Evolutionary conservation across 176 grass and related monocot species (phyloP), one percentile per base, ranked within the genome.

Genomic region (Alopecurus myosuroides): DNA sequence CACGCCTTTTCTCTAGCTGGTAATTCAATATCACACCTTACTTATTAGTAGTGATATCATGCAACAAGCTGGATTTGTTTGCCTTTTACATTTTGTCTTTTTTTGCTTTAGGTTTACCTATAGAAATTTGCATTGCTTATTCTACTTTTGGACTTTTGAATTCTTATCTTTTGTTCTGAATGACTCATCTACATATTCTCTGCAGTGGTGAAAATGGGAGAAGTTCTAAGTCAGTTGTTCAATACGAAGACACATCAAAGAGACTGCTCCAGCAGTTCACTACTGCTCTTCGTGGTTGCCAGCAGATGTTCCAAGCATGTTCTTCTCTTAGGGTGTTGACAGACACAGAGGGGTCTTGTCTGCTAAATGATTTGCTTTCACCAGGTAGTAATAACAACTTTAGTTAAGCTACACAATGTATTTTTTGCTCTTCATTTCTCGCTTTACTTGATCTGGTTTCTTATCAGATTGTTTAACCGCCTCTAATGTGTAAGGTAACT

Each of bases 191-290:
- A 56, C 52, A 73, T 71, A 44, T 86, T 89, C 42, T 78, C 44
- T 65, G 55, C 66, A 98, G 93, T 72, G 89, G 88, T 80, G 86
- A 77, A 56, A 92, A 82, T 77, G 86, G 82, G 78, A 90, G 51
- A 82, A 89, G 70, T 94, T 90, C 87, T 26, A 90, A 86, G 55
- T 90, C 86, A 70, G 93, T 95, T 74, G 85, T 98, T 90, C 82
- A 95, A 68, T 98, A 98, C 62, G 96, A 98, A 85, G 96, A 98
- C 82, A 91, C 91, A 88, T 83, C 93, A 90, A 98, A 94, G 81
- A 98, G 88, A 85, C 80, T 87, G 83, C 91, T 98, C 88, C 87
- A 88, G 82, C 91, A 98, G 74, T 95, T 98, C 60, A 89, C 78
- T 85, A 61, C 91, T 82, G 84, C 85, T 56, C 89, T 98, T 74